These are phyloP conservation scores for Ophiocordyceps sinensis DNA, from an alignment of 2,329 filamentous ascomycete genomes.

Conservation along the genomic window DNA sequence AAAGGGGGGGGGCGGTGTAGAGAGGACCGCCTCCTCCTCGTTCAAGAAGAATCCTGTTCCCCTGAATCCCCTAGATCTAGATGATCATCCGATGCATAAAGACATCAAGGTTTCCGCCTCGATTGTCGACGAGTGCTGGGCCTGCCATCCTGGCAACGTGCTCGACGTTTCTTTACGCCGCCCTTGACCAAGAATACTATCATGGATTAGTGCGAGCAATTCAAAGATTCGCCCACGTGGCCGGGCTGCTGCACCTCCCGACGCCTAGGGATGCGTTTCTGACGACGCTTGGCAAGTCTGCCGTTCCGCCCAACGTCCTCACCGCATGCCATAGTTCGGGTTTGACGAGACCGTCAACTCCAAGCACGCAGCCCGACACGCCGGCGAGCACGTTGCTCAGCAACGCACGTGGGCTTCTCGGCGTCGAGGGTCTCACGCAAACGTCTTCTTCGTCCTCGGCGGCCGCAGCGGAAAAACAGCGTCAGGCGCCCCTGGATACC, in stretches of 20 bases:
- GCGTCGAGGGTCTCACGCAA: constrained; percentile 55
- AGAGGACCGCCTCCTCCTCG: constrained; percentile 42
- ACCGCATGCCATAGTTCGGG: constrained; percentile 43
- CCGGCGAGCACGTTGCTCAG: constrained; percentile 45
- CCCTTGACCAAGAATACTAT: constrained; percentile 87
- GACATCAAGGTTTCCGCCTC: constrained; percentile 66
- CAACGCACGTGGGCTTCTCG: constrained; percentile 58
- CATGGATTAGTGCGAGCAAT: constrained; percentile 83
- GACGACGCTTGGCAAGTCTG: constrained; percentile 84
- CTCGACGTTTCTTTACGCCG: constrained; percentile 86
- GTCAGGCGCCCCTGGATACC: constrained; percentile 44
- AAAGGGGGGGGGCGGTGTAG: constrained; percentile 24
- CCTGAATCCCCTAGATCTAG: constrained; percentile 66
- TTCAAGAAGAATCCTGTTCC: constrained; percentile 66
- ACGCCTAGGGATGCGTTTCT: constrained; percentile 90
- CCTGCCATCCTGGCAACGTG: constrained; percentile 88
- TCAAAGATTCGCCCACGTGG: constrained; percentile 89
- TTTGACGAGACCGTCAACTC: constrained; percentile 24
- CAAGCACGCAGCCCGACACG: constrained; percentile 32
- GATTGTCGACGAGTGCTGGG: constrained; percentile 87
- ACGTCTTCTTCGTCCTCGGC: constrained; percentile 37
- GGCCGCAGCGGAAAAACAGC: constrained; percentile 42
- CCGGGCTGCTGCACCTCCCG: constrained; percentile 67
- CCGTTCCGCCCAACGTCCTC: constrained; percentile 69
- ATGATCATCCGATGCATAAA: constrained; percentile 53